These are phyloP conservation scores for Poa pratensis DNA, from an alignment of 176 grass and related monocot species.

Conservation along the genomic window DNA sequence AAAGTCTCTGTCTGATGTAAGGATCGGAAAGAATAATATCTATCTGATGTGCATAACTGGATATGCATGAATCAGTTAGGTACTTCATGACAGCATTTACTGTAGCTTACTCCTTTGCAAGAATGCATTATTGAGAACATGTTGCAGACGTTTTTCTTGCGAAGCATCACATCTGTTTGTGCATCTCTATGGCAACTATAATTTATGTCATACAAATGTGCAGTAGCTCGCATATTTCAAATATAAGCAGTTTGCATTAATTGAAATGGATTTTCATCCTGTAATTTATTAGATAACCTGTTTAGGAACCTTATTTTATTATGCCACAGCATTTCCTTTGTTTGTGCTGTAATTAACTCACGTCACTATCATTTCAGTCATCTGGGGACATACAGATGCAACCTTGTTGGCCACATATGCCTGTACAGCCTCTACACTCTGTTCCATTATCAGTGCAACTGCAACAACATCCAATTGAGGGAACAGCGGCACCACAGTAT, in stretches of 20 bases:
- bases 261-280: constrained; percentile 13
- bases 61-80: constrained; percentile 8
- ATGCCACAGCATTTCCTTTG: background rate
- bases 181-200: background rate
- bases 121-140: background rate
- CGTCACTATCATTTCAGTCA: constrained; percentile 57
- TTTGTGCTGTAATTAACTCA: constrained; percentile 37
- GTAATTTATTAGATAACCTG: constrained; percentile 8
- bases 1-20: background rate
- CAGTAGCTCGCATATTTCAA: background rate
- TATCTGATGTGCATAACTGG: background rate
- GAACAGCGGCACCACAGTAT: constrained; percentile 52
- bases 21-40: background rate
- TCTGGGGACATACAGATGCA: constrained; percentile 86
- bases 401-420: constrained; percentile 89
- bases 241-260: constrained; percentile 24
- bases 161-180: constrained; percentile 2
- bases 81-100: background rate
- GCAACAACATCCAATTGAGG: constrained; percentile 81
- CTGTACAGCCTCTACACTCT: constrained; percentile 73
- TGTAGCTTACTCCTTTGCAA: background rate
- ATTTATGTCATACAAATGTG: background rate
- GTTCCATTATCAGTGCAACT: constrained; percentile 73
- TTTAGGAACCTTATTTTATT: constrained; percentile 16
- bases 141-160: background rate